Conservation (phyloP, 2,329 filamentous ascomycete species). For the Sarocladiaceae sp. region DNA sequence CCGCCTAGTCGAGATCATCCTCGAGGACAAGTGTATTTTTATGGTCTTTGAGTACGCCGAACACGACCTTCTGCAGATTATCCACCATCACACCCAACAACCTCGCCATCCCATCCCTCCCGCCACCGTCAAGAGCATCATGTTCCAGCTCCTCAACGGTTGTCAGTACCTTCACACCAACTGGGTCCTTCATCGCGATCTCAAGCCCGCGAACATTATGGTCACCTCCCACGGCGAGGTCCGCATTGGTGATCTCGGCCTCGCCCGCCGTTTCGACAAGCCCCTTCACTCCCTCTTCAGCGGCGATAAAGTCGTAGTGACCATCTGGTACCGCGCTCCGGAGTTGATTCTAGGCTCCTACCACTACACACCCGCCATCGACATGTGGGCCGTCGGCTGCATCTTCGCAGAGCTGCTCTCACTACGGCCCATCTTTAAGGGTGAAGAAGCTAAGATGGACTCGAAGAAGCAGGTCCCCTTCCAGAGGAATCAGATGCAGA, state of each 20-base stretch:
- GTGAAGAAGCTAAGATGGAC: slow-evolving; percentile 98
- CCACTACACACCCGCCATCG: slow-evolving; percentile 96
- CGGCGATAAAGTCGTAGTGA: slow-evolving; percentile 97
- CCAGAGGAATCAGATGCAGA: slow-evolving; percentile 97
- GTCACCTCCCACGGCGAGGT: slow-evolving; percentile 86
- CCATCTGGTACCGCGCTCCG: slow-evolving; percentile 97
- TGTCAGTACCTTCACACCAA: slow-evolving; percentile 92
- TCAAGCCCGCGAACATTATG: slow-evolving; percentile 99
- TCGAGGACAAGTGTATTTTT: slow-evolving; percentile 98
- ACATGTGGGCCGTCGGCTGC: slow-evolving; percentile 96
- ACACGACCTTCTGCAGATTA: slow-evolving; percentile 94
- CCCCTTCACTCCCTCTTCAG: slow-evolving; percentile 85
- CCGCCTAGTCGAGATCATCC: slow-evolving; percentile 85
- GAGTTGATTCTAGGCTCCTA: slow-evolving; percentile 85
- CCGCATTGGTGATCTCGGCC: slow-evolving; percentile 88
- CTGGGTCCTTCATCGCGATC: slow-evolving; percentile 93
- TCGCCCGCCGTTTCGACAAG: slow-evolving; percentile 90
- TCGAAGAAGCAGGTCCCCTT: slow-evolving; percentile 96
- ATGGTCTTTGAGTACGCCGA: slow-evolving; percentile 99
- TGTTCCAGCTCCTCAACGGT: slow-evolving; percentile 93
- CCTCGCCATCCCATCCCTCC: slow-evolving; percentile 84
- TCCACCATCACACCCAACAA: slow-evolving; percentile 92
- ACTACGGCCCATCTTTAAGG: slow-evolving; percentile 92
- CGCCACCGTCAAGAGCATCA: slow-evolving; percentile 82
- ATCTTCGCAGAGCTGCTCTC: slow-evolving; percentile 94